These are phyloP conservation scores for Cercospora sojina DNA, from an alignment of 2,329 filamentous ascomycete species.

Conservation along the genomic window DNA sequence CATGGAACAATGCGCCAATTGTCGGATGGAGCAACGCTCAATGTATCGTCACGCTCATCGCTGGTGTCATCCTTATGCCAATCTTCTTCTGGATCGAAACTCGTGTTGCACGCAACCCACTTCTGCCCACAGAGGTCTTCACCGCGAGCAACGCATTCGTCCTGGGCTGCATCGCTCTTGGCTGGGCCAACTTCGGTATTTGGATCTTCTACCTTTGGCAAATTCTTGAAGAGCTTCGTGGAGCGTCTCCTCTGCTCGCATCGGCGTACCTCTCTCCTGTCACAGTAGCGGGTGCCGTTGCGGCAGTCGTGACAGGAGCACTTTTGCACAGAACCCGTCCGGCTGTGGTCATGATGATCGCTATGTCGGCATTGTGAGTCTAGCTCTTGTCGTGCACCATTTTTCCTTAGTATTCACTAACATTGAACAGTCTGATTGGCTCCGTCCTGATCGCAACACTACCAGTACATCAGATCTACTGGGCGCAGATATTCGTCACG, in stretches of 20 bases:
- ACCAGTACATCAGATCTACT: conserved; percentile 60
- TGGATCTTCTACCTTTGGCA: conserved; percentile 43
- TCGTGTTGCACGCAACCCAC: conserved; percentile 22
- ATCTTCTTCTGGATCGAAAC: conserved; percentile 34
- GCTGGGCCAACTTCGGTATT: conserved; percentile 36
- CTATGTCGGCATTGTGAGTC: conserved; percentile 41
- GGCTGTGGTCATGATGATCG: conserved; percentile 41
- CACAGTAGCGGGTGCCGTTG: conserved; percentile 46
- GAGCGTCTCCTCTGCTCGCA: conserved; percentile 46
- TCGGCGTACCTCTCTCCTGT: conserved; percentile 50
- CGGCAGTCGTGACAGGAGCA: conserved; percentile 44
- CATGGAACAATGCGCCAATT: conserved; percentile 36
- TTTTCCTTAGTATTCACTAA: background rate
- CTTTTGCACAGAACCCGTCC: conserved; percentile 31
- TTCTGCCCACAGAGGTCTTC: conserved; percentile 33
- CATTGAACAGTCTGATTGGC: conserved; percentile 34
- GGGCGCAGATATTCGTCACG: conserved; percentile 61
- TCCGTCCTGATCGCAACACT: conserved; percentile 46
- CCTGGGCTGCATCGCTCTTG: conserved; percentile 33
- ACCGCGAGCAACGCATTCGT: conserved; percentile 32
- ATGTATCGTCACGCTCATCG: conserved; percentile 30
- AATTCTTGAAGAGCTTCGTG: conserved; percentile 48
- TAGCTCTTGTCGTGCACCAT: background rate
- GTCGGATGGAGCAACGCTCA: conserved; percentile 34
- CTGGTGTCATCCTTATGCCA: conserved; percentile 31